These are phyloP conservation scores for Lipomyces chichibuensis DNA, from an alignment of 805 yeast genomes.

Conservation along the genomic window DNA sequence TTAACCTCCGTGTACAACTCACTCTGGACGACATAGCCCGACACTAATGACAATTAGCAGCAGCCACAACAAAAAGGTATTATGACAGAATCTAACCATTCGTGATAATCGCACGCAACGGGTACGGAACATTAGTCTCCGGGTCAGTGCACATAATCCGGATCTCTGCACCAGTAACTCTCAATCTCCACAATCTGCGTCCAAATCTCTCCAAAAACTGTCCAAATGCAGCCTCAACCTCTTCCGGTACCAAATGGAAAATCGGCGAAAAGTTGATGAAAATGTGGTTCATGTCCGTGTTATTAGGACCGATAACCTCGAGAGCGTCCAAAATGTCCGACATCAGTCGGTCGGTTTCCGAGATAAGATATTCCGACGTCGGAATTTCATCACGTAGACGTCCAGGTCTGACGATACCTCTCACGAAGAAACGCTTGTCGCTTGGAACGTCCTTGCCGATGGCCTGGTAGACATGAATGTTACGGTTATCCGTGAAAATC, in stretches of 20 bases:
- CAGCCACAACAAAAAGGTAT: background rate
- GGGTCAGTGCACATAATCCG: slow-evolving; percentile 94
- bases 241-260: slow-evolving; percentile 90
- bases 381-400: slow-evolving; percentile 90
- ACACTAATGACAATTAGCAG: slow-evolving; percentile 50
- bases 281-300: slow-evolving; percentile 94
- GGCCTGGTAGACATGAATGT: slow-evolving; percentile 96
- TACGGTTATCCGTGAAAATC: slow-evolving; percentile 92
- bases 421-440: slow-evolving; percentile 93
- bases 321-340: slow-evolving; percentile 92
- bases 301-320: slow-evolving; percentile 90
- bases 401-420: slow-evolving; percentile 97
- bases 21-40: slow-evolving; percentile 95
- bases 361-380: slow-evolving; percentile 89
- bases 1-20: slow-evolving; percentile 94
- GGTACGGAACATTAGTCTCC: slow-evolving; percentile 84
- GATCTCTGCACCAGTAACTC: slow-evolving; percentile 97
- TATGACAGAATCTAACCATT: slow-evolving; percentile 48
- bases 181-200: slow-evolving; percentile 91
- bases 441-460: slow-evolving; percentile 89
- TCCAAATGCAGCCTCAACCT: slow-evolving; percentile 96
- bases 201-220: slow-evolving; percentile 98
- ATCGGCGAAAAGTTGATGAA: slow-evolving; percentile 96
- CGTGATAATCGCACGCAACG: slow-evolving; percentile 93
- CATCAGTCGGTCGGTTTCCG: slow-evolving; percentile 96